A percentile compares a stretch with the other conserved stretches of the same genome.
These are phyloP conservation scores for Casaregolazyma lundiana DNA, from an alignment of 1,139 yeast species.

Conservation along the genomic window DNA sequence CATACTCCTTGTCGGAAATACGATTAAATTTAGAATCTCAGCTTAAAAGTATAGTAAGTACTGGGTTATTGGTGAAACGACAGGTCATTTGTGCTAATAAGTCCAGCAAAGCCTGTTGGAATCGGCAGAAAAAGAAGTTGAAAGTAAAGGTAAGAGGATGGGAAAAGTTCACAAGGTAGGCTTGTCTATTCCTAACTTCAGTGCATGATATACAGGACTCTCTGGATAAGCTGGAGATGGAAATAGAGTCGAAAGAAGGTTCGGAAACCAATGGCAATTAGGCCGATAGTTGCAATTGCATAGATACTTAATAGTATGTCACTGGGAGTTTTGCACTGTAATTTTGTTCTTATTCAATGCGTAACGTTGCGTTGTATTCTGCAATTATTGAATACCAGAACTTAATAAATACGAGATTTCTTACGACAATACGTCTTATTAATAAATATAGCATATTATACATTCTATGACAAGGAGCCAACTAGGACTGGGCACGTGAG, in stretches of 20 bases:
- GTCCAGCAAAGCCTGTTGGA: conserved; percentile 6
- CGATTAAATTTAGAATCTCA: conserved; percentile 1
- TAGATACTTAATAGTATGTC: no score
- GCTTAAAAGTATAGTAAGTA: not conserved
- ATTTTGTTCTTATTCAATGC: no score
- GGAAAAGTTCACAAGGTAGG: no score
- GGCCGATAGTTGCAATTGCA: no score
- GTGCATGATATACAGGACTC: conserved; percentile 2
- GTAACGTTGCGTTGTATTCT: no score
- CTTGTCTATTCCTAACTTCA: not conserved
- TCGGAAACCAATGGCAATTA: not conserved
- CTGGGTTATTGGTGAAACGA: no score
- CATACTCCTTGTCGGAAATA: conserved; percentile 3
- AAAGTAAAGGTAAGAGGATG: conserved; percentile 7
- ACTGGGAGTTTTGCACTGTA: no score
- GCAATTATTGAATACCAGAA: no score
- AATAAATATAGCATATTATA: not conserved
- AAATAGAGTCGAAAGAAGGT: not conserved
- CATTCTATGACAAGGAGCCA: not conserved
- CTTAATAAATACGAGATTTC: no score
- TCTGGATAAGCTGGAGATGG: conserved; percentile 4
- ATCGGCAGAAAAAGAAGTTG: conserved; percentile 5
- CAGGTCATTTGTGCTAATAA: not conserved
- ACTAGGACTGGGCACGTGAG: conserved; percentile 4
- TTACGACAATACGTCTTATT: no score